phyloP scores from a whole-genome alignment of 2,329 filamentous ascomycete genomes.

The Coleophoma crateriformis region DNA sequence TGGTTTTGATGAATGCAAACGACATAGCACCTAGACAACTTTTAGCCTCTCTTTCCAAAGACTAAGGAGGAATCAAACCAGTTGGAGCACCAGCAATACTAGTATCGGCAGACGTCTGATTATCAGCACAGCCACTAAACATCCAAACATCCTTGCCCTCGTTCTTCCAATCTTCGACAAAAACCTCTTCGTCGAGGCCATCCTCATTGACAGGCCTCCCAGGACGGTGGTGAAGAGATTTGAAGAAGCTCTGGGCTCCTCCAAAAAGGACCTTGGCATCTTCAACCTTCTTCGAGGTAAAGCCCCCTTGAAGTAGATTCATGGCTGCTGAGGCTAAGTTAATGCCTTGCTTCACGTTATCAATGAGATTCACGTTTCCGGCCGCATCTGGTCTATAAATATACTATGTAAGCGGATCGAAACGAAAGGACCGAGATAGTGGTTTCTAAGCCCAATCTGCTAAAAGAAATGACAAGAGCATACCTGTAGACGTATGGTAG shows the following conservation, averaged over 20 bases:
- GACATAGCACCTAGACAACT: constrained; percentile 32
- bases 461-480: no score
- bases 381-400: not conserved
- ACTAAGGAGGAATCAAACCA: not conserved
- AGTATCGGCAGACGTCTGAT: constrained; percentile 34
- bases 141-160: constrained; percentile 36
- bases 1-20: constrained; percentile 28
- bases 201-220: constrained; percentile 35
- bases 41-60: no score
- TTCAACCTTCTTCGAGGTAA: not conserved
- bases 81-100: constrained; percentile 27
- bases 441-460: no score
- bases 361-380: not conserved
- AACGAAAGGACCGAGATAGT: no score
- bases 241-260: constrained; percentile 47
- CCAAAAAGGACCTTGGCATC: constrained; percentile 43
- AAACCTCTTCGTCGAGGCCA: constrained; percentile 39
- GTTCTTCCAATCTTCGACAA: constrained; percentile 32
- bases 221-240: constrained; percentile 38
- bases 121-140: constrained; percentile 33
- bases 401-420: no score
- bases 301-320: not conserved
- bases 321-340: constrained; percentile 19
- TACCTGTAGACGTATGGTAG: constrained; percentile 54
- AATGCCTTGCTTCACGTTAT: constrained; percentile 15